These are phyloP conservation scores for Limnanthes douglasii DNA, from an alignment of 345 rosid species.

Conservation along the genomic window DNA sequence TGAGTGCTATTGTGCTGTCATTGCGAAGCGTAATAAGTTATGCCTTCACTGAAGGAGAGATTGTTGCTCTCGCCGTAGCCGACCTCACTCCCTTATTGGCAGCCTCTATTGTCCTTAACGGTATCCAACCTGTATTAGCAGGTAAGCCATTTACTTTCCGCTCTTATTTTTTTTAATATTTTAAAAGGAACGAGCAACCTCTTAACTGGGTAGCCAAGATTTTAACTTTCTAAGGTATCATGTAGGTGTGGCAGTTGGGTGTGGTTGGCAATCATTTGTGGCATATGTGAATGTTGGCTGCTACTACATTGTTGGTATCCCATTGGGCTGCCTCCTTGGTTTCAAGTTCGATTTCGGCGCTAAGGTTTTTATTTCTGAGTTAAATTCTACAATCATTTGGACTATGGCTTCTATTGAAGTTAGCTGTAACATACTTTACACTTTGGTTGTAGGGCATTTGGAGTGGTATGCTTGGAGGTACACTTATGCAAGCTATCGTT, in stretches of 20 bases:
- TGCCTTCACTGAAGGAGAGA: slow-evolving; percentile 20
- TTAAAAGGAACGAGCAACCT: not conserved
- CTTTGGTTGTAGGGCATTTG: slow-evolving; percentile 40
- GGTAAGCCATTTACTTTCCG: too few species aligned
- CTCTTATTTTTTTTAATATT: not conserved
- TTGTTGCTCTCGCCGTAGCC: slow-evolving; percentile 24
- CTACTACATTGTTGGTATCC: slow-evolving; percentile 31
- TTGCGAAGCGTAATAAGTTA: slow-evolving; percentile 22
- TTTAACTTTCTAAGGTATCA: not conserved
- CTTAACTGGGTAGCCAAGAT: not conserved
- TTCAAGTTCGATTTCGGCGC: slow-evolving; percentile 25
- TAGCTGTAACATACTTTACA: not conserved
- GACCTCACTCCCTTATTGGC: slow-evolving; percentile 24
- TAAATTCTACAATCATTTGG: too few species aligned
- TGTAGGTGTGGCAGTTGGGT: slow-evolving; percentile 42
- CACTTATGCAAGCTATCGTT: slow-evolving; percentile 18
- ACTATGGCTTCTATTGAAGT: not conserved
- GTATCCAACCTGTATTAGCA: slow-evolving; percentile 30
- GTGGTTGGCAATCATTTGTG: slow-evolving; percentile 51
- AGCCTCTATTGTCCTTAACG: slow-evolving; percentile 19
- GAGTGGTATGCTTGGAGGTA: slow-evolving; percentile 42
- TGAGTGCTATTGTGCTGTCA: slow-evolving; percentile 11
- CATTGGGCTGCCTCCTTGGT: slow-evolving; percentile 27
- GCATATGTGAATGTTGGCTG: slow-evolving; percentile 47
- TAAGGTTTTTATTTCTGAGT: slow-evolving; percentile 10